phyloP scores from a whole-genome alignment of 495 filamentous ascomycete species.

The Penicillium cataractarum region DNA sequence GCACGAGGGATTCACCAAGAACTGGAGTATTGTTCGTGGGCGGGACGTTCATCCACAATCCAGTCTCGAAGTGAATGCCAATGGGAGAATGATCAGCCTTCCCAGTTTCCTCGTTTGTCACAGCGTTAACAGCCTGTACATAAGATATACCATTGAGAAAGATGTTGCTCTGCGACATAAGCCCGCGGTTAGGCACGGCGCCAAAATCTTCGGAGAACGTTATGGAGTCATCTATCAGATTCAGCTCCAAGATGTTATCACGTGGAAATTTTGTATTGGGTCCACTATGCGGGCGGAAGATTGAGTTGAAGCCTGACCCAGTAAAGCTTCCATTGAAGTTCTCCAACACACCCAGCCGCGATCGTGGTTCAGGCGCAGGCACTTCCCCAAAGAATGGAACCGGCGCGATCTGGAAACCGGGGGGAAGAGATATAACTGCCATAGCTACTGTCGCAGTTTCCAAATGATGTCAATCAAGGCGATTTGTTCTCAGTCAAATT shows the following conservation, averaged over 20 bases:
- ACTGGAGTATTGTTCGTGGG: slow-evolving; percentile 11
- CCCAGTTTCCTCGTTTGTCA: slow-evolving; percentile 8
- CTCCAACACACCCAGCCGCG: slow-evolving; percentile 3
- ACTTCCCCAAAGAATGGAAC: background rate
- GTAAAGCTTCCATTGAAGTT: slow-evolving; percentile 11
- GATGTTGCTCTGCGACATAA: background rate
- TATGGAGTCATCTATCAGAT: slow-evolving; percentile 1
- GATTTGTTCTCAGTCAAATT: background rate
- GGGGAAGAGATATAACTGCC: slow-evolving; percentile 8
- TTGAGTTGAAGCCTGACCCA: slow-evolving; percentile 8
- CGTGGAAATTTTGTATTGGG: background rate
- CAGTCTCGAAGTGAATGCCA: slow-evolving; percentile 10
- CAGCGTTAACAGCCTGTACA: slow-evolving; percentile 9
- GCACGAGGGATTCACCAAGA: slow-evolving; percentile 11
- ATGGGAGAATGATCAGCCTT: slow-evolving; percentile 5
- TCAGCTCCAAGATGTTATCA: slow-evolving; percentile 10
- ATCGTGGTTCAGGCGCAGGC: background rate
- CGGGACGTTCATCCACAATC: slow-evolving; percentile 11
- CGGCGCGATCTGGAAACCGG: slow-evolving; percentile 1
- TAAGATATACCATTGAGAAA: slow-evolving; percentile 8
- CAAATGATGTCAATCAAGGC: background rate
- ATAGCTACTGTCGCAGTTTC: slow-evolving; percentile 1
- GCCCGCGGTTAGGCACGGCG: slow-evolving; percentile 7
- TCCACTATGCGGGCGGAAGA: slow-evolving; percentile 8
- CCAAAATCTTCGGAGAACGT: slow-evolving; percentile 9